Conservation (phyloP, 805 yeast genomes). For the Zygosaccharomyces gambellarensis region DNA sequence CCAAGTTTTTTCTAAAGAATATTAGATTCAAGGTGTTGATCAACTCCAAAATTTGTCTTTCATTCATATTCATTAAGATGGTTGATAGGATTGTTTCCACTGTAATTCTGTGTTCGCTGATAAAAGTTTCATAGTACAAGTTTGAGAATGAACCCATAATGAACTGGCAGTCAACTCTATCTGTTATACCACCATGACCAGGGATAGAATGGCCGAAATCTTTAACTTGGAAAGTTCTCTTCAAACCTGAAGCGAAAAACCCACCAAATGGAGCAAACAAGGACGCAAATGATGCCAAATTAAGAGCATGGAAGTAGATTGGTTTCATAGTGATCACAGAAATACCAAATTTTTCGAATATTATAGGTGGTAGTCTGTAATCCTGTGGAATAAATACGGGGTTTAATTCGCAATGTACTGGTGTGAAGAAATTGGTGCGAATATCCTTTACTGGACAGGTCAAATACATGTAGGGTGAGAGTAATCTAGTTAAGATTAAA, state of each 20-base stretch:
- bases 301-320: constrained; percentile 81
- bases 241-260: constrained; percentile 94
- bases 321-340: constrained; percentile 68
- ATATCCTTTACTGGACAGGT: constrained; percentile 81
- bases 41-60: constrained; percentile 60
- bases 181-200: constrained; percentile 98
- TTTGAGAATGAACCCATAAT: constrained; percentile 95
- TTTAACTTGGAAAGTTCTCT: constrained; percentile 92
- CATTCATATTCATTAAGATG: constrained; percentile 63
- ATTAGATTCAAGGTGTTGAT: constrained; percentile 46
- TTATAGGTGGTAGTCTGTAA: constrained; percentile 65
- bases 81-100: constrained; percentile 73
- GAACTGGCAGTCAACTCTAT: constrained; percentile 96
- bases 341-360: constrained; percentile 46
- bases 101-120: constrained; percentile 65
- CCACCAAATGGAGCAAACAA: constrained; percentile 98
- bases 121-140: constrained; percentile 87
- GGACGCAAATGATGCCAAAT: constrained; percentile 90
- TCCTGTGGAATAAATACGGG: constrained; percentile 84
- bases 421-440: constrained; percentile 54
- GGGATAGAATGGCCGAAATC: constrained; percentile 98
- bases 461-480: constrained; percentile 65
- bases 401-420: constrained; percentile 72
- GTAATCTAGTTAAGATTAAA: constrained; percentile 55
- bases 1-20: constrained; percentile 38